phyloP scores from a whole-genome alignment of 2,329 filamentous ascomycete species.

The Diplodia intermedia region DNA sequence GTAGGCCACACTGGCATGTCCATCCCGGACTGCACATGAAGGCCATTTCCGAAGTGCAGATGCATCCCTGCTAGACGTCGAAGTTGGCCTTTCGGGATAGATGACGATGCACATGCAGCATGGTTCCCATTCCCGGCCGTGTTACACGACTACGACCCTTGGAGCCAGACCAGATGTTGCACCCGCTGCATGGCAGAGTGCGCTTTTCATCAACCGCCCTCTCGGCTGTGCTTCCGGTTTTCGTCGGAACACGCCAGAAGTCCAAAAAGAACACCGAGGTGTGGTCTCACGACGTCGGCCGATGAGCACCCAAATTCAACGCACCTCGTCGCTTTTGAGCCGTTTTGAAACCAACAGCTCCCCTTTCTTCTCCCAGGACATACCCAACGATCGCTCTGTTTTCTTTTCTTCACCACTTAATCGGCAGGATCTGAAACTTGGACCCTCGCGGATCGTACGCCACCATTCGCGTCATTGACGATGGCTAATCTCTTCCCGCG shows the following conservation, averaged over 20 bases:
- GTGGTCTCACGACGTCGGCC: background rate
- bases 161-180: background rate
- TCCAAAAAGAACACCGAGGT: background rate
- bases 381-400: slow-evolving; percentile 1
- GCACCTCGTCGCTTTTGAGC: background rate
- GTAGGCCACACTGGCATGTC: background rate
- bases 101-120: slow-evolving; percentile 4
- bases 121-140: background rate
- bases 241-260: background rate
- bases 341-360: background rate
- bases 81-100: background rate
- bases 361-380: background rate
- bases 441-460: background rate
- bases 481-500: background rate
- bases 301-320: background rate
- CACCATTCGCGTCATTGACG: background rate
- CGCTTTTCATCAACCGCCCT: background rate
- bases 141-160: background rate
- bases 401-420: background rate
- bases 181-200: slow-evolving; percentile 10
- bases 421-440: background rate
- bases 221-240: background rate
- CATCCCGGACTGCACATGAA: background rate
- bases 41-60: slow-evolving; percentile 5
- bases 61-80: background rate